These are phyloP conservation scores for Curvularia verruculosa DNA, from an alignment of 2,329 filamentous ascomycete species.

Conservation along the genomic window DNA sequence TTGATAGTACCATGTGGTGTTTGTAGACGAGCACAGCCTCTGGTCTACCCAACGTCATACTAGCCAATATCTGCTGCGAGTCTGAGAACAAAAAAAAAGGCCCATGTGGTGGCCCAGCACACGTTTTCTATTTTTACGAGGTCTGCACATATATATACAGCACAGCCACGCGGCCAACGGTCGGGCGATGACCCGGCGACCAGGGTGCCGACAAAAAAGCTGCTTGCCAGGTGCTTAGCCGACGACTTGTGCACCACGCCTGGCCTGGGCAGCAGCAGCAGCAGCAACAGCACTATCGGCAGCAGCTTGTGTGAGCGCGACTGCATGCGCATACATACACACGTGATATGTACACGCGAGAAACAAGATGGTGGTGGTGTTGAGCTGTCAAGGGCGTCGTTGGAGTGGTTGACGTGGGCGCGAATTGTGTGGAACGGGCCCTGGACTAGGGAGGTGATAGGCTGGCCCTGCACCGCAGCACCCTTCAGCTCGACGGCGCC, in stretches of 20 bases:
- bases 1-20: too few relatives aligned
- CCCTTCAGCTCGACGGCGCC: constrained; percentile 27
- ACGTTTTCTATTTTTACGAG: constrained; percentile 11
- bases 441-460: constrained; percentile 17
- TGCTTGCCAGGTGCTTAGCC: background rate
- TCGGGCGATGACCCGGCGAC: constrained; percentile 1
- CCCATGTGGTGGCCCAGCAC: constrained; percentile 7
- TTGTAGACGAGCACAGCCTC: constrained; percentile 1
- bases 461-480: constrained; percentile 24
- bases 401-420: background rate
- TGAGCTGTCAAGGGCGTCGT: background rate
- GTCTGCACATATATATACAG: background rate
- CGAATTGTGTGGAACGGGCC: constrained; percentile 18
- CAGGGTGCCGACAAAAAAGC: background rate
- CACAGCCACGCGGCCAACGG: constrained; percentile 10
- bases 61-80: background rate
- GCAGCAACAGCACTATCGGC: background rate
- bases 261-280: background rate
- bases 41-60: constrained; percentile 4
- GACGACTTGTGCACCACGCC: background rate
- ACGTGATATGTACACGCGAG: background rate
- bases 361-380: background rate
- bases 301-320: too few relatives aligned
- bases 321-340: too few relatives aligned
- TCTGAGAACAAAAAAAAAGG: constrained; percentile 3